phyloP scores from a whole-genome alignment of 2,329 filamentous ascomycete genomes.

The Colletotrichum sp. region DNA sequence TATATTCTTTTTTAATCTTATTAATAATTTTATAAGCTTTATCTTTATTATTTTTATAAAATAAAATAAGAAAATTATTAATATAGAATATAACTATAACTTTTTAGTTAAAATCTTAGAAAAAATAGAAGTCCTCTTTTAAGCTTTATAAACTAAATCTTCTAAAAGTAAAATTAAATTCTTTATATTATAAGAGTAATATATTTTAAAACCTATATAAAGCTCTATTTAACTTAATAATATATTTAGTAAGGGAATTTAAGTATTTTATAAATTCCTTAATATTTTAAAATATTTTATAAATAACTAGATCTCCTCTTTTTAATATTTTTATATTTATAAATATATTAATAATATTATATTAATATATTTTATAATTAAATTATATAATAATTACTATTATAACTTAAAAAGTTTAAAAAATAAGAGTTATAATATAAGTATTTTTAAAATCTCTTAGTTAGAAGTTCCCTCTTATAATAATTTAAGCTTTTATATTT shows the following conservation, averaged over 20 bases:
- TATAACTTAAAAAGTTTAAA: not conserved
- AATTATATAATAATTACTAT: not conserved
- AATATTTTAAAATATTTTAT: not conserved
- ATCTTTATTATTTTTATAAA: rapidly evolving
- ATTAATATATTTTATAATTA: too few relatives aligned
- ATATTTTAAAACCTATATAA: not conserved
- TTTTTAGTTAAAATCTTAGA: too few relatives aligned
- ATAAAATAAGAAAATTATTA: too few relatives aligned
- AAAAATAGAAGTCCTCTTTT: rapidly evolving
- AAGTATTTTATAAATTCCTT: not conserved
- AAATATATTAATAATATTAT: too few relatives aligned
- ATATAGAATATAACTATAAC: too few relatives aligned
- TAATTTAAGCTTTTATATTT: not conserved
- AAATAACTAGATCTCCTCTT: too few relatives aligned
- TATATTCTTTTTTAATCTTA: not conserved
- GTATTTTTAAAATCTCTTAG: not conserved
- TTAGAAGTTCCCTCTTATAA: not conserved
- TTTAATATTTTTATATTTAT: too few relatives aligned
- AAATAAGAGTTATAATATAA: not conserved
- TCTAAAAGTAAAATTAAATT: not conserved
- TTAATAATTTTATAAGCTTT: not conserved
- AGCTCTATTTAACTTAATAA: not conserved
- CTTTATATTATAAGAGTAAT: not conserved
- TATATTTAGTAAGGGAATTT: not conserved
- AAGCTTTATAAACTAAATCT: too few relatives aligned